phyloP scores from a whole-genome alignment of 257 asterid species.

The Solanum gandarillasii region DNA sequence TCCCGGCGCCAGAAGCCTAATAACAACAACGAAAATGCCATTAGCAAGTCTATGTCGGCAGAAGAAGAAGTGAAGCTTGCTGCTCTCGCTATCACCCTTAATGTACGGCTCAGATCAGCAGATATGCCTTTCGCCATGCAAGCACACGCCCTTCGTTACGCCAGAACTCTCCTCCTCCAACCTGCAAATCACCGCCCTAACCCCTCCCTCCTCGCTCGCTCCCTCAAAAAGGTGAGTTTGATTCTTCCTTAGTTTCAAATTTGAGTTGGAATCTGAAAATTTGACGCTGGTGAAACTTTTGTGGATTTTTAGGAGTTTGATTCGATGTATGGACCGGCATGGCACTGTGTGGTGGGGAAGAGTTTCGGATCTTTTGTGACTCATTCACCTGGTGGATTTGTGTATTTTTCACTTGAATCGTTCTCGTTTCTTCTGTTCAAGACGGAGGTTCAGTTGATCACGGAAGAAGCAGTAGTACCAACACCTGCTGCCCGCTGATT shows the following conservation, averaged over 20 bases:
- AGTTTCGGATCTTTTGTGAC: constrained; percentile 89
- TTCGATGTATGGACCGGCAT: constrained; percentile 75
- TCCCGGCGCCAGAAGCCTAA: not conserved
- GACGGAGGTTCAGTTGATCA: constrained; percentile 57
- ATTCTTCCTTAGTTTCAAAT: not conserved
- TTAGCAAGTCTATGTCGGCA: not conserved
- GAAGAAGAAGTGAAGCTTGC: constrained; percentile 48
- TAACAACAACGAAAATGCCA: not conserved
- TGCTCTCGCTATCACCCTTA: constrained; percentile 41
- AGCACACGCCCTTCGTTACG: constrained; percentile 58
- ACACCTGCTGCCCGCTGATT: not conserved
- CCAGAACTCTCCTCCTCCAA: constrained; percentile 42
- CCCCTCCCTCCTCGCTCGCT: constrained; percentile 64
- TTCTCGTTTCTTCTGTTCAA: constrained; percentile 74
- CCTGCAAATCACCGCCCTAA: constrained; percentile 39
- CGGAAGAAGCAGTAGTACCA: constrained; percentile 5
- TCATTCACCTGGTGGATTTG: constrained; percentile 71
- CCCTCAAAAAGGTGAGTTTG: constrained; percentile 47
- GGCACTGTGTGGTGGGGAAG: constrained; percentile 91
- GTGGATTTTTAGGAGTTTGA: constrained; percentile 55
- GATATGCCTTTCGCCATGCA: constrained; percentile 78
- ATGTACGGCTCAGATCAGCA: constrained; percentile 52
- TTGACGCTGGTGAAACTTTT: not conserved
- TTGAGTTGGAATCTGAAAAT: not conserved
- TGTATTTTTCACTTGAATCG: constrained; percentile 65